These are phyloP conservation scores for Albophoma yamanashiensis DNA, from an alignment of 2,329 filamentous ascomycete genomes.

Conservation along the genomic window DNA sequence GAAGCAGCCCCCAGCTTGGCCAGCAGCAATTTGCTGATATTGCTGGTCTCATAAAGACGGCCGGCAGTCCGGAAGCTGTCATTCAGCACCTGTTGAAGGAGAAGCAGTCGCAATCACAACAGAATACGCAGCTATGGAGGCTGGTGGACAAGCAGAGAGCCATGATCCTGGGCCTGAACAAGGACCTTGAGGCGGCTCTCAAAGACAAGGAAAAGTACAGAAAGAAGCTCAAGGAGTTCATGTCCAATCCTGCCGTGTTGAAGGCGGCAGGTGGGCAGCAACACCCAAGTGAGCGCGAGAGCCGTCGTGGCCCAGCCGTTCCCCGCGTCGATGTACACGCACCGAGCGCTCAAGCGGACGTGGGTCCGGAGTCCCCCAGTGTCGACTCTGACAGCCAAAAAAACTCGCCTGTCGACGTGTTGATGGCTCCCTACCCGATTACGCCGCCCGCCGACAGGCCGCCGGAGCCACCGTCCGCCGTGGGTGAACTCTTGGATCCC, in stretches of 20 bases:
- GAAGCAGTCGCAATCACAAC: conserved; percentile 77
- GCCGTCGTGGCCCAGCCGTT: conserved; percentile 4
- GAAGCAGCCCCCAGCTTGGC: conserved; percentile 45
- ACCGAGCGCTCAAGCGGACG: conserved; percentile 3
- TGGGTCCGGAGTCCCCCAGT: conserved; percentile 33
- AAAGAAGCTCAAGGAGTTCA: conserved; percentile 74
- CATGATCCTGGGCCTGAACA: conserved; percentile 89
- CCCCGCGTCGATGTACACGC: conserved; percentile 14
- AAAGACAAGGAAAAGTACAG: conserved; percentile 94
- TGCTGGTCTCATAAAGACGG: conserved; percentile 65
- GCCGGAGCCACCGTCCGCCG: conserved; percentile 28
- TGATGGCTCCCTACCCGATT: conserved; percentile 52
- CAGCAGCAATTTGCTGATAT: conserved; percentile 62
- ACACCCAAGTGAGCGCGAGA: conserved; percentile 3
- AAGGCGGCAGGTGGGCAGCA: conserved; percentile 13
- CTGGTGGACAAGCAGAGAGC: conserved; percentile 92
- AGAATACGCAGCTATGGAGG: conserved; percentile 90
- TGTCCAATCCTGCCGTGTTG: conserved; percentile 28
- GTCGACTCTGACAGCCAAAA: conserved; percentile 39
- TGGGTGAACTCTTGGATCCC: conserved; percentile 42
- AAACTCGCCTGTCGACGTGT: conserved; percentile 48
- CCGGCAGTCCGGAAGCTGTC: conserved; percentile 80
- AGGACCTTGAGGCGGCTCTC: conserved; percentile 79
- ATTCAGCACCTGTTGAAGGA: conserved; percentile 84
- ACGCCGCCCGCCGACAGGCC: conserved; percentile 48